Base-by-base conservation (phyloP, 129 eudicot genomes). In the Apium graveolens region DNA sequence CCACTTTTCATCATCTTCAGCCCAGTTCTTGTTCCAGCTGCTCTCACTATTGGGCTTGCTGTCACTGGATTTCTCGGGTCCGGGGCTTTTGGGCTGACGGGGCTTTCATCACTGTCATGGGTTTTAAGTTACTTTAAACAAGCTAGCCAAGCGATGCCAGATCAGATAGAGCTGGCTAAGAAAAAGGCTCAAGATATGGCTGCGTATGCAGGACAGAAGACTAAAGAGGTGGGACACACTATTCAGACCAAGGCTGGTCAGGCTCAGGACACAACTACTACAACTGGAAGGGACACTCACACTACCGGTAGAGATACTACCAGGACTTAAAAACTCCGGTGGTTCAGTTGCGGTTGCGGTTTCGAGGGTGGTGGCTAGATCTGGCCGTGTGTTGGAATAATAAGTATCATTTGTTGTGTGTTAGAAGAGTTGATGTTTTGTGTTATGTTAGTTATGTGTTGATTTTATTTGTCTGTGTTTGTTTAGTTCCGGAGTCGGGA, bases 1-100 rank as follows among this genome's bases (percentile, higher is more conserved):
- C 98, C 97, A 3, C 43, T 95, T 10, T 91, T 95, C 79, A 65
- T 91, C 31, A 65, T 95, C 70, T 95, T 88, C 85, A 95, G 98
- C 92, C 97, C 97, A 3, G 82, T 95, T 29, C 81, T 93, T 3
- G 90, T 93, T 46, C 98, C 98, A 3, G 97, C 91, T 0, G 76
- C 82, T 31, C 49, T 90, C 1, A 75, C 86, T 5, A 68, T 90
- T 24, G 93, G 85, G 14, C 79, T 90, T 3, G 93, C 96, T 1
- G 91, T 92, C 2, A 77, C 88, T 1, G 97, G 90, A 8, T 81
- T 92, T 35, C 51, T 92, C 21, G 82, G 96, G 0, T 92, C 97
- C 0, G 97, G 97, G 0, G 89, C 93, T 4, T 90, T 92, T 7
- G 97, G 97, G 83, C 68, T 90, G 3, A 92, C 91, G 14, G 96